phyloP scores from a whole-genome alignment of 208 protist species.

The Trypanosomatidae sp. region DNA sequence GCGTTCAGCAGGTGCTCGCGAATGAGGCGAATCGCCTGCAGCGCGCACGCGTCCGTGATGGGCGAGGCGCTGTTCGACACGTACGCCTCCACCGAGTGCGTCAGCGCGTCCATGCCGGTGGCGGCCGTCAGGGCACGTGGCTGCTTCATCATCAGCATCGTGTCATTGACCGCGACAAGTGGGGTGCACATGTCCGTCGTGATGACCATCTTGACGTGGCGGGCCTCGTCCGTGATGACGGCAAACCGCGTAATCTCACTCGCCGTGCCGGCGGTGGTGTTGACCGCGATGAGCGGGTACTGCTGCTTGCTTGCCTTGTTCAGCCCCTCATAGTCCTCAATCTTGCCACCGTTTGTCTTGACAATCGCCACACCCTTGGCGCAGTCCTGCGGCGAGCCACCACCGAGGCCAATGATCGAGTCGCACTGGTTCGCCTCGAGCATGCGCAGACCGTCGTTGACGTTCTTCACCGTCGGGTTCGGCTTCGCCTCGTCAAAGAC shows the following conservation, averaged over 20 bases:
- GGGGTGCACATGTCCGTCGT: constrained; percentile 37
- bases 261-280: constrained; percentile 83
- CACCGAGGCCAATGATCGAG: constrained; percentile 67
- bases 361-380: constrained; percentile 77
- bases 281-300: constrained; percentile 61
- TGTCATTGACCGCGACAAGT: constrained; percentile 69
- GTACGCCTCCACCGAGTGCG: constrained; percentile 84
- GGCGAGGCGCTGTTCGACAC: constrained; percentile 29
- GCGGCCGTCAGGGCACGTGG: constrained; percentile 69
- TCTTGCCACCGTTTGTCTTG: constrained; percentile 47
- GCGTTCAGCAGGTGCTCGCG: constrained; percentile 39
- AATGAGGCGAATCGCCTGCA: constrained; percentile 61
- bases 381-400: constrained; percentile 77
- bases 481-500: constrained; percentile 50
- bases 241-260: constrained; percentile 85
- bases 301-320: constrained; percentile 26
- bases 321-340: constrained; percentile 45
- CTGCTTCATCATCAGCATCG: constrained; percentile 62
- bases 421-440: constrained; percentile 35
- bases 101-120: constrained; percentile 87
- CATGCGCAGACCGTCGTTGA: constrained; percentile 29
- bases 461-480: constrained; percentile 48
- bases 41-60: constrained; percentile 55
- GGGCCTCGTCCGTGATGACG: constrained; percentile 69
- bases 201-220: constrained; percentile 60